A percentile compares a stretch with the other conserved stretches of the same genome.
These are phyloP conservation scores for Asterochloris sp. DNA, from an alignment of 139 green algal genomes.

Conservation along the genomic window DNA sequence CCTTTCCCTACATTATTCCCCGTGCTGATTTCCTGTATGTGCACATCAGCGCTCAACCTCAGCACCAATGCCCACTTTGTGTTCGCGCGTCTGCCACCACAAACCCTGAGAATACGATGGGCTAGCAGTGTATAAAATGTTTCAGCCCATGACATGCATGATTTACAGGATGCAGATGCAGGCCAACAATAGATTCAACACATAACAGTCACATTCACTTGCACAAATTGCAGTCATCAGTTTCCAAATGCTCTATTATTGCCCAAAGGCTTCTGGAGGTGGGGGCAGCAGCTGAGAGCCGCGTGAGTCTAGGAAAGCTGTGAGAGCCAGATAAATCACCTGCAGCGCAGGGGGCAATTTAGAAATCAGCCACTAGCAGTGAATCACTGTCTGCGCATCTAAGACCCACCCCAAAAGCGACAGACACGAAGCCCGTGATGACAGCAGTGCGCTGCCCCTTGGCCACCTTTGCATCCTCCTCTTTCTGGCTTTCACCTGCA, in stretches of 20 bases:
- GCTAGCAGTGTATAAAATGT: too few relatives aligned
- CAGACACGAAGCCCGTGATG: constrained; percentile 46
- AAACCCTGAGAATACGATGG: too few relatives aligned
- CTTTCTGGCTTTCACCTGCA: not conserved
- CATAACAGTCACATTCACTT: too few relatives aligned
- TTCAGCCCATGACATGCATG: too few relatives aligned
- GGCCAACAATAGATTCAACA: too few relatives aligned
- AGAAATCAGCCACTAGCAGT: not conserved
- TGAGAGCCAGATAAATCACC: constrained; percentile 34
- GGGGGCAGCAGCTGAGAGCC: constrained; percentile 44
- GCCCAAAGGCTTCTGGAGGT: constrained; percentile 39
- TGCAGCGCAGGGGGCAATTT: not conserved
- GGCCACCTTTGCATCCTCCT: constrained; percentile 16
- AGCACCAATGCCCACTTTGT: too few relatives aligned
- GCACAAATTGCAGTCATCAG: too few relatives aligned
- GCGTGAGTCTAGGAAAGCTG: constrained; percentile 36
- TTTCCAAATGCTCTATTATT: not conserved
- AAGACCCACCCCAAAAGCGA: constrained; percentile 42
- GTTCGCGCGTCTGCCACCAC: too few relatives aligned
- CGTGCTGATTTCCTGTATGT: too few relatives aligned
- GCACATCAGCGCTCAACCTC: too few relatives aligned
- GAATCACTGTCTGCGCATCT: not conserved
- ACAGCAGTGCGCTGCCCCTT: constrained; percentile 45
- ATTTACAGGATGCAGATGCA: too few relatives aligned
- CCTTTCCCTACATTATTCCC: too few relatives aligned